phyloP scores from a whole-genome alignment of 1,284 basidiomycete genomes.

The Fomitopsis palustris region DNA sequence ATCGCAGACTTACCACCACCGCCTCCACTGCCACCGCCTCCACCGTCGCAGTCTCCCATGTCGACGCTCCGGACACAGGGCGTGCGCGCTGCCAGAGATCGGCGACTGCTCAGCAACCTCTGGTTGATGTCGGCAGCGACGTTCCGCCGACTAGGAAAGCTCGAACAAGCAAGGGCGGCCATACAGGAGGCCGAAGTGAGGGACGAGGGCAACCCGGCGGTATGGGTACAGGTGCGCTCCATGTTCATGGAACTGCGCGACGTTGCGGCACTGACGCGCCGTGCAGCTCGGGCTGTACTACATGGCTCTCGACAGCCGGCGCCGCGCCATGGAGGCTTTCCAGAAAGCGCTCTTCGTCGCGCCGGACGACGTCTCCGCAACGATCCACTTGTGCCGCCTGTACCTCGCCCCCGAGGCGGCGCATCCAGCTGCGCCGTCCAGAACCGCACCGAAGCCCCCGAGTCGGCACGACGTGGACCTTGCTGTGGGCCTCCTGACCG shows the following conservation, averaged over 20 bases:
- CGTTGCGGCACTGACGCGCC: slow-evolving; percentile 7
- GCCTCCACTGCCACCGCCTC: slow-evolving; percentile 39
- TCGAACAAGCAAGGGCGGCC: slow-evolving; percentile 85
- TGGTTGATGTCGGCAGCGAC: slow-evolving; percentile 96
- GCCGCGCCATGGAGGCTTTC: slow-evolving; percentile 70
- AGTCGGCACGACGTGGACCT: slow-evolving; percentile 64
- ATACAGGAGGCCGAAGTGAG: slow-evolving; percentile 94
- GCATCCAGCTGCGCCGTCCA: slow-evolving; percentile 19
- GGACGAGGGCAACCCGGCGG: slow-evolving; percentile 82
- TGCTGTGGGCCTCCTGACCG: slow-evolving; percentile 64
- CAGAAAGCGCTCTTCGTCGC: slow-evolving; percentile 81
- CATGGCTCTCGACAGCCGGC: slow-evolving; percentile 50
- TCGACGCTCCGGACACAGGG: slow-evolving; percentile 40
- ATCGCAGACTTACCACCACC: slow-evolving; percentile 31
- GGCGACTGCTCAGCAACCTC: slow-evolving; percentile 76
- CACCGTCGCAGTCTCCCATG: slow-evolving; percentile 27
- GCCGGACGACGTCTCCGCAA: slow-evolving; percentile 73
- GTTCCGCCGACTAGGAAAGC: slow-evolving; percentile 85
- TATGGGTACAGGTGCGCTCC: slow-evolving; percentile 86
- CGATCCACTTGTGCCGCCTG: slow-evolving; percentile 72
- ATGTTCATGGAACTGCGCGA: too few relatives aligned
- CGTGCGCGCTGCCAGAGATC: slow-evolving; percentile 55
- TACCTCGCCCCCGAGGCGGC: slow-evolving; percentile 48
- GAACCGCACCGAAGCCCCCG: slow-evolving; percentile 14
- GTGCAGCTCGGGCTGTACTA: slow-evolving; percentile 76